Evolutionary conservation across 2,329 filamentous ascomycete species (phyloP), one percentile per base, ranked within the genome.

Genomic region (Xylaria sp.): DNA sequence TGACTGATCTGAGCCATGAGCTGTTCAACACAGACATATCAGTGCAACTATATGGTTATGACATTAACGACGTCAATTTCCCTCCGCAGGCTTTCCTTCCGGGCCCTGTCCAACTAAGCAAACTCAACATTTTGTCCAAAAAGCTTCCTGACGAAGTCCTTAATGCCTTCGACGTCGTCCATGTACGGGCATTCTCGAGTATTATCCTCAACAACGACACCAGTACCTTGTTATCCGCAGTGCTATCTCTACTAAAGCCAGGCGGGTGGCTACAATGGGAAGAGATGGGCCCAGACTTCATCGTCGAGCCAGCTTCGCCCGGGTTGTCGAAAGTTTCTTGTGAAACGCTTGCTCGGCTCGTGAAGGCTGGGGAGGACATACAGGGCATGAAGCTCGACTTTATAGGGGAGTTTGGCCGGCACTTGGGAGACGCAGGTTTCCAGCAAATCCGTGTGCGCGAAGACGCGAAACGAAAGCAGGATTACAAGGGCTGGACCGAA

Each of bases 261-360:
- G 73, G 73, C 1, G 73, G 72, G 0, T 74, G 58, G 45, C 17
- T 75, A 4, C 73, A 75, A 36, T 75, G 72, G 73, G 72, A 75
- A 22, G 73, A 75, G 31, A 56, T 58, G 1, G 57, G 67, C 1
- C 64, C 47, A 1, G 66, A 72, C 5, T 70, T 65, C 47, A 15
- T 69, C 7, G 49, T 73, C 15, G 60, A 73, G 17, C 29, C 70
- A 3, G 62, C 72, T 2, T 38, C 59, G 0, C 65, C 70, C 5
- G 42, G 55, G 3, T 20, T 67, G n/a, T 69, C 20, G 20, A 63
- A 29, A 2, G 15, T 22, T 2, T 17, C 27, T 25, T 64, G 65
- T 15, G 36, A 56, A 22, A 55, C 5, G 1, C n/a, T 64, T 6
- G 25, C 22, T 1, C 10, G 11, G 1, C 50, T 47, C 3, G 2